Evolutionary conservation across 202 grass and related monocot genomes (phyloP).

Genomic region (Cymbopogon flexuosus): DNA sequence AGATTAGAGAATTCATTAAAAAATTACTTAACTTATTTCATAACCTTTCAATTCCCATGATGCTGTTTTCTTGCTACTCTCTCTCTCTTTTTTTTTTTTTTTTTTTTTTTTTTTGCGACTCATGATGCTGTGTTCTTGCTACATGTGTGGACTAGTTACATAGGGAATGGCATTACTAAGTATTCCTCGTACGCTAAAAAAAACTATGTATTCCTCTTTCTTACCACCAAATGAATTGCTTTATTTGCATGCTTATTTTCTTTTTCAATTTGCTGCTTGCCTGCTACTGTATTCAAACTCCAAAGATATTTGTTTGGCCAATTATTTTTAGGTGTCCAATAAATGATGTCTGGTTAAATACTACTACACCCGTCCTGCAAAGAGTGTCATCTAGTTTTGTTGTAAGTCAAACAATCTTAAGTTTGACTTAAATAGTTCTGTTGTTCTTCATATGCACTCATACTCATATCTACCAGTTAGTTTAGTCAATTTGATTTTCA

Average conservation of each 20-base stretch:
- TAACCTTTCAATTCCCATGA: neutral
- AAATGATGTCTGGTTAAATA: neutral
- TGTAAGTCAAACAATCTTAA: too few species aligned
- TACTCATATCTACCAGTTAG: too few species aligned
- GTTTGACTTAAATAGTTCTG: too few species aligned
- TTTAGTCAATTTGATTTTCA: too few species aligned
- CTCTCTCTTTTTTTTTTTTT: too few species aligned
- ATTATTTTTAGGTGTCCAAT: constrained; percentile 7
- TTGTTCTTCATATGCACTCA: too few species aligned
- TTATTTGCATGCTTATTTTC: constrained; percentile 6
- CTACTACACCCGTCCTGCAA: too few species aligned
- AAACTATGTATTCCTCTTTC: constrained; percentile 6
- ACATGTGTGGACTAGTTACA: neutral
- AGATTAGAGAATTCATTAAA: constrained; percentile 11
- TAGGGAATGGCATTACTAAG: neutral
- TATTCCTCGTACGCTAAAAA: neutral
- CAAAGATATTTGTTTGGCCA: neutral
- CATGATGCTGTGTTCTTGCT: constrained; percentile 20
- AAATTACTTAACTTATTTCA: neutral
- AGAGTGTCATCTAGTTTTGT: too few species aligned
- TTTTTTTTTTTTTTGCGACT: too few species aligned
- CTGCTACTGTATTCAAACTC: neutral
- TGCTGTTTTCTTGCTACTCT: constrained; percentile 21
- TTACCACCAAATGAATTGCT: neutral
- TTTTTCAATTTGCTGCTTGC: neutral